A percentile compares a stretch with the other conserved stretches of the same genome.
Conservation (phyloP, 148 eudicot species). For the Cornus suecica region DNA sequence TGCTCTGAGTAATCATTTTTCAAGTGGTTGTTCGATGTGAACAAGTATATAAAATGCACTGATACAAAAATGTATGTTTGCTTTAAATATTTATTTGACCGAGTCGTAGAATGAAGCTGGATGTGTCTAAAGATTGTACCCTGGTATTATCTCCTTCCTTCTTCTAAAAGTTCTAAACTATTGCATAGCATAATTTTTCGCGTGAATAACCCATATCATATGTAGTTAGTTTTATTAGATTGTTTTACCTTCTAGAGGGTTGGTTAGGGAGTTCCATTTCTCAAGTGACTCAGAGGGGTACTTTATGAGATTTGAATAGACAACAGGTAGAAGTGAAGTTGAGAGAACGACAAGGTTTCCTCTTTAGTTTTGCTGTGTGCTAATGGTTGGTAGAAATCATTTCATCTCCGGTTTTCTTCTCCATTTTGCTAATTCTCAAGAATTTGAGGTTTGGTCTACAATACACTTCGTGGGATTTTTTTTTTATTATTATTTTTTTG, state of each 20-base stretch:
- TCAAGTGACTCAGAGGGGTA: neutral
- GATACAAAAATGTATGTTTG: too few relatives aligned
- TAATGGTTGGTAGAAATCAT: neutral
- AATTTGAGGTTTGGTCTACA: neutral
- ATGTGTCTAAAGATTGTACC: neutral
- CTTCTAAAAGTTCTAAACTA: too few relatives aligned
- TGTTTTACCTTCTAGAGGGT: neutral
- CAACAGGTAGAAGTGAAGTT: neutral
- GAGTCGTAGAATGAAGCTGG: neutral
- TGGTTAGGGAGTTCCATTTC: neutral
- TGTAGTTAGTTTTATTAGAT: neutral
- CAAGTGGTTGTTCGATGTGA: neutral
- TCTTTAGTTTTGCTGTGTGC: too few relatives aligned
- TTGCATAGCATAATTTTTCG: too few relatives aligned
- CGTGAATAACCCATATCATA: neutral
- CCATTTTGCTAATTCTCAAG: neutral
- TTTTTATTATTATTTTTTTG: too few relatives aligned
- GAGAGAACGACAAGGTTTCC: neutral
- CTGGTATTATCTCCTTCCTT: neutral
- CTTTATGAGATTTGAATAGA: neutral
- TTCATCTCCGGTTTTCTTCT: neutral
- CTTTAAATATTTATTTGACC: too few relatives aligned
- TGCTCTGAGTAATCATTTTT: neutral
- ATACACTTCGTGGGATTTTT: neutral
- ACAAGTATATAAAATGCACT: neutral